Evolutionary conservation across 208 protist species (phyloP), one percentile per base, ranked within the genome.

Genomic region (Leptomonas pyrrhocoris): DNA sequence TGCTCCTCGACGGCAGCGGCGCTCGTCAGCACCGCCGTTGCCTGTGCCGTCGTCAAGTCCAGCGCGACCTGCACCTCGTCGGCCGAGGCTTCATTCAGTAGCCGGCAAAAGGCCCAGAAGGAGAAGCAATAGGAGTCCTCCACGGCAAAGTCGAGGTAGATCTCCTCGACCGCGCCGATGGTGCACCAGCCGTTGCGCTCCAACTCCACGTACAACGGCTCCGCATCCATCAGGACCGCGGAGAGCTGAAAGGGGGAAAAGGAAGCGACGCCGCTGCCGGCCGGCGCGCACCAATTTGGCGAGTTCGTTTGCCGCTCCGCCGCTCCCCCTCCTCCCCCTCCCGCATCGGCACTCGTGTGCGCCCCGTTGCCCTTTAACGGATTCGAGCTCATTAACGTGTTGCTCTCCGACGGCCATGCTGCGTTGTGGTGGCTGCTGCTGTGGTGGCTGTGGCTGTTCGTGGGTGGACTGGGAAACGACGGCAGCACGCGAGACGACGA

Each of bases 31-130:
- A 74, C 73, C 30, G 58, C 64, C 18, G 67, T 66, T 5, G 71
- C 84, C 73, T 81, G 67, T 57, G 79, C 84, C 5, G 66, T 77
- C 0, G 74, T 62, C 42, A 86, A 28, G 43, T 78, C 78, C 56
- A 89, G 74, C 51, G 71, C 81, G 13, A 36, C 34, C 68, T 89
- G 75, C 57, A 93, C 74, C 49, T 77, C 76, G 25, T 43, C 64
- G 16, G 79, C 85, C 25, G 72, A 59, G 16, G 61, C 21, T 5
- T 57, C 64, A 67, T 86, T 65, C 40, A 90, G 78, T 25, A 86
- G 59, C 38, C 84, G 83, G 60, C 82, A 87, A 65, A 93, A 84
- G 19, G 69, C 63, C 85, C 77, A 89, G 71, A 90, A 90, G 31
- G 77, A 74, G 36, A 89, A 48, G n/a, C 82, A 77, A 53, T 85